Evolutionary conservation across 441 rosid species (phyloP).

Genomic region (Melastoma candidum): DNA sequence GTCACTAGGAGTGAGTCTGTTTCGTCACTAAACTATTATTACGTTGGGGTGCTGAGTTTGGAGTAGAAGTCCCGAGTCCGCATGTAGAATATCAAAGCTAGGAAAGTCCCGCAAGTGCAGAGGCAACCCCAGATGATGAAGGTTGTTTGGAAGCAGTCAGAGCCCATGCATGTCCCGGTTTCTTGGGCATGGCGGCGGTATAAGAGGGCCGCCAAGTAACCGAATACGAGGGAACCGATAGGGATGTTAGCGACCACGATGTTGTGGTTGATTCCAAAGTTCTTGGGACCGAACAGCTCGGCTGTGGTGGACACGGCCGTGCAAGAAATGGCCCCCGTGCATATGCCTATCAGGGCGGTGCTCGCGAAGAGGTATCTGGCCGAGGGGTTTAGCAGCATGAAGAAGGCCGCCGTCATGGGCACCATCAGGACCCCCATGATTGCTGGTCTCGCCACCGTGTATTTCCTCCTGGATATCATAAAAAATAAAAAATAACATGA

Average conservation of each 20-base stretch:
- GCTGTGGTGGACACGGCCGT: slow-evolving; percentile 56
- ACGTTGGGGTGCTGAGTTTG: too few relatives aligned
- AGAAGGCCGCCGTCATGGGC: slow-evolving; percentile 57
- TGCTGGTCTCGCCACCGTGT: slow-evolving; percentile 42
- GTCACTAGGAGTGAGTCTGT: too few relatives aligned
- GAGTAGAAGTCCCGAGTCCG: slow-evolving; percentile 43
- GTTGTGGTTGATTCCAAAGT: slow-evolving; percentile 51
- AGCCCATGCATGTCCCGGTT: slow-evolving; percentile 52
- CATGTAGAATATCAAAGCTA: slow-evolving; percentile 37
- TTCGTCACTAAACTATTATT: too few relatives aligned
- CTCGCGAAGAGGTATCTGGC: slow-evolving; percentile 35
- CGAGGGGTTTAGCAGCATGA: slow-evolving; percentile 39
- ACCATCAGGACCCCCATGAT: slow-evolving; percentile 44
- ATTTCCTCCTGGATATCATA: slow-evolving; percentile 27
- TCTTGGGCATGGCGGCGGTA: slow-evolving; percentile 30
- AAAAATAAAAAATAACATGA: background rate
- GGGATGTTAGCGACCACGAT: slow-evolving; percentile 69
- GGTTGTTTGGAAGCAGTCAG: slow-evolving; percentile 45
- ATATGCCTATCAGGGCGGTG: slow-evolving; percentile 59
- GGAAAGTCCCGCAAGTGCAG: slow-evolving; percentile 39
- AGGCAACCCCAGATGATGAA: slow-evolving; percentile 64
- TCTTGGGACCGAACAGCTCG: slow-evolving; percentile 57
- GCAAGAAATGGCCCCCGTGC: slow-evolving; percentile 67
- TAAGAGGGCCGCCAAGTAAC: slow-evolving; percentile 52
- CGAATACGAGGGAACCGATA: slow-evolving; percentile 60